Evolutionary conservation across 2,329 filamentous ascomycete genomes (phyloP).

Genomic region (Fusarium sp.): DNA sequence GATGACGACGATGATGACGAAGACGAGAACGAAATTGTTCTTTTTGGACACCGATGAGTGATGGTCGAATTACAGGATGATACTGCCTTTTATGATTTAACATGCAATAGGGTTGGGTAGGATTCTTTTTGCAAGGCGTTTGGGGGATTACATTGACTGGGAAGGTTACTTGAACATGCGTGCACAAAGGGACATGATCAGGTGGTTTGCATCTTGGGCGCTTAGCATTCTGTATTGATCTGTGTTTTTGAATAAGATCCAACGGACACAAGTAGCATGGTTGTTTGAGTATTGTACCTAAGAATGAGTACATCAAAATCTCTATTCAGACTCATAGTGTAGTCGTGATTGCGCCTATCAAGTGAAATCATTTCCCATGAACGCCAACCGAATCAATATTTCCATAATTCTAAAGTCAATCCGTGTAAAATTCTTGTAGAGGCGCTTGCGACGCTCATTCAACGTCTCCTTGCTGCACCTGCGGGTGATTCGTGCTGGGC

Average conservation of each 20-base stretch:
- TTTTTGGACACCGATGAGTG: slow-evolving; percentile 61
- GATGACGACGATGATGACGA: slow-evolving; percentile 64
- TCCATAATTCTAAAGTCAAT: background rate
- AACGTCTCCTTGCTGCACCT: slow-evolving; percentile 44
- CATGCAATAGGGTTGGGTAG: slow-evolving; percentile 3
- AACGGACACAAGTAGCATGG: slow-evolving; percentile 9
- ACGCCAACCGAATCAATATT: slow-evolving; percentile 17
- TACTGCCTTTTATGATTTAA: background rate
- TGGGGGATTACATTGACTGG: slow-evolving; percentile 22
- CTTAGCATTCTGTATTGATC: slow-evolving; percentile 10
- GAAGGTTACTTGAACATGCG: slow-evolving; percentile 18
- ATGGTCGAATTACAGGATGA: slow-evolving; percentile 3
- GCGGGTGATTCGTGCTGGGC: slow-evolving; percentile 61
- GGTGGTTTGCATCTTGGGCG: slow-evolving; percentile 30
- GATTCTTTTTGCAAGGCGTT: slow-evolving; percentile 41
- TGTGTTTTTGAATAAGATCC: slow-evolving; percentile 3
- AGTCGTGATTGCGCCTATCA: background rate
- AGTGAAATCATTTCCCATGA: slow-evolving; percentile 17
- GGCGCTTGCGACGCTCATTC: slow-evolving; percentile 16
- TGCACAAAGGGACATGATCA: slow-evolving; percentile 21
- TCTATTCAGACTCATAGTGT: slow-evolving; percentile 6
- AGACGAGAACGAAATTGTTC: slow-evolving; percentile 61
- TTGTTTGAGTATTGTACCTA: slow-evolving; percentile 17
- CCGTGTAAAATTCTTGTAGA: background rate
- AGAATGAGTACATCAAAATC: slow-evolving; percentile 5